Base-by-base conservation (phyloP, 768 basidiomycete genomes). In the Kwoniella mangroviensis region DNA sequence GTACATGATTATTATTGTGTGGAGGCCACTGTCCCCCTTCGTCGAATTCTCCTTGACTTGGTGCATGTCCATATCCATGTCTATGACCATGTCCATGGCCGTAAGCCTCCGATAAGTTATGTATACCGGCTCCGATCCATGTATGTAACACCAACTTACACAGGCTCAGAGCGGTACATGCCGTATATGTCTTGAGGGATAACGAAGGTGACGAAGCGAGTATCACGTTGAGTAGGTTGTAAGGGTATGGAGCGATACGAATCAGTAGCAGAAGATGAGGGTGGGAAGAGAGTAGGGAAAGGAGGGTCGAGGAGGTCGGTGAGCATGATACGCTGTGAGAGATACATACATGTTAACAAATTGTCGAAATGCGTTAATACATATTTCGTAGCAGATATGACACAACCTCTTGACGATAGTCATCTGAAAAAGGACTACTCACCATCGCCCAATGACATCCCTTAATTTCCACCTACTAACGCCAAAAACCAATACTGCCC, bases 81-180 rank as follows among this genome's bases (percentile, higher is more conserved):
- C 24, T 2, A 52, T 59, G 64, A 6, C 12, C n/a, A 21, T 60
- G 63, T 3, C 49, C 52, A 24, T 63, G 62, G 6, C 60, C 42
- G 51, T 77, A 68, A 26, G 54, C 41, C 28, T 72, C 65, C 5
- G 75, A 72, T 19, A 80, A 63, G 45, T 76, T 73, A 63, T 80
- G 79, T 19, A 80, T 74, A 0, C 74, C 75, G 0, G 81, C 75
- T 52, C 94, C 94, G 76, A 96, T 87, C 74, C 89, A 90, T 45
- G 94, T 95, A 85, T 96, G 94, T 59, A 95, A 87, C 83, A 93
- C 90, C 75, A 95, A 88, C 83, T 97, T 96, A 87, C 92, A 89
- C 64, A 95, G 86, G 45, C 92, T 93, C 42, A 94, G 86, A 4
- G 90, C 93, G 4, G 94, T 96, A 85, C 92, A 93, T 60, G 88